A percentile compares a stretch with the other conserved stretches of the same genome.
phyloP scores from a whole-genome alignment of 129 eudicot species.

The sunflower (Helianthus annuus) region HanXRQr2.0-SUNRISE NC_035433.2:48563785-48564284 shows the following conservation, averaged over 20 bases:
- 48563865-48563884: constrained; percentile 94
- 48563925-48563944: not conserved
- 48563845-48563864: constrained; percentile 84
- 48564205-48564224: not conserved
- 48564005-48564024: constrained; percentile 84
- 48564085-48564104: constrained; percentile 82
- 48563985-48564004: constrained; percentile 85
- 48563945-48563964: constrained; percentile 14
- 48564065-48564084: constrained; percentile 93
- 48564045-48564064: constrained; percentile 67
- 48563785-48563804: constrained; percentile 20
- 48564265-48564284: no score
- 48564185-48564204: not conserved
- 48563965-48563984: constrained; percentile 47
- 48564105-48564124: constrained; percentile 72
- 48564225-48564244: no score
- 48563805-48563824: constrained; percentile 45
- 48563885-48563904: constrained; percentile 66
- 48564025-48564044: constrained; percentile 84
- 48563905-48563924: not conserved
- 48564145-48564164: constrained; percentile 74
- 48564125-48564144: constrained; percentile 70
- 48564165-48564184: constrained; percentile 49
- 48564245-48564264: no score
- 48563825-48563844: constrained; percentile 51